phyloP scores from a whole-genome alignment of 2,329 filamentous ascomycete species.

The Penicillium sp. region DNA sequence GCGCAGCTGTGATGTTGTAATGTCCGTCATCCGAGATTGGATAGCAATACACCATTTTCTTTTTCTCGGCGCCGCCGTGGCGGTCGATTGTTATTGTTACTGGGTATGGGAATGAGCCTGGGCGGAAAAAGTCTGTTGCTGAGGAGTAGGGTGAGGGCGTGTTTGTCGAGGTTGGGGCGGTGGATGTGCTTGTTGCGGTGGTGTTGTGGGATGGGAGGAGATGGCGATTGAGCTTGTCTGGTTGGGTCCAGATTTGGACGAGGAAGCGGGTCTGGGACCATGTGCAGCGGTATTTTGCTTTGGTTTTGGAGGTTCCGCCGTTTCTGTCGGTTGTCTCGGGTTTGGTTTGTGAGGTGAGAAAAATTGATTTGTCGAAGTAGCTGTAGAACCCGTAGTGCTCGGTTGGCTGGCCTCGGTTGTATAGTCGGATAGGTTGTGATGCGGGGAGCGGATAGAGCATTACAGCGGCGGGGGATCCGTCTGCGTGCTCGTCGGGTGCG shows the following conservation, averaged over 20 bases:
- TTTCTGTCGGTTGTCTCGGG: conserved; percentile 47
- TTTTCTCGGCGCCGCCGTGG: conserved; percentile 54
- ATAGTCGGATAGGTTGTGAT: conserved; percentile 77
- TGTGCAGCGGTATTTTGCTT: conserved; percentile 54
- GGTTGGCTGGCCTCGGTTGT: conserved; percentile 72
- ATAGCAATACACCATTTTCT: conserved; percentile 63
- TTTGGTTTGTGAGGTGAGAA: conserved; percentile 59
- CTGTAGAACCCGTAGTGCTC: conserved; percentile 95
- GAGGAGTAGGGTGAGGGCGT: conserved; percentile 28
- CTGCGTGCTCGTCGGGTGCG: conserved; percentile 58
- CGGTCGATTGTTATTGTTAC: conserved; percentile 61
- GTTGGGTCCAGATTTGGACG: conserved; percentile 63
- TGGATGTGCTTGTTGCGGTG: conserved; percentile 10
- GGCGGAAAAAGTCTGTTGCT: conserved; percentile 49
- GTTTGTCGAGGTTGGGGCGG: conserved; percentile 22
- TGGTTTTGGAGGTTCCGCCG: conserved; percentile 50
- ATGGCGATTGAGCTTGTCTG: conserved; percentile 32
- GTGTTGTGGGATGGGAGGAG: conserved; percentile 22
- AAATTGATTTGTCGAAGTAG: conserved; percentile 85
- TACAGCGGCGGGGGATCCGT: conserved; percentile 72
- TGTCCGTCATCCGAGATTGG: conserved; percentile 50
- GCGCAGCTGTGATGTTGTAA: conserved; percentile 46
- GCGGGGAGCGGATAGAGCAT: conserved; percentile 67
- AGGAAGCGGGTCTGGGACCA: conserved; percentile 62
- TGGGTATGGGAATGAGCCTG: conserved; percentile 61